Percentiles rank a stretch among this genome's conserved stretches.
Evolutionary conservation across 176 grass and related monocot genomes (phyloP).

Genomic region (Avena sativa): DNA sequence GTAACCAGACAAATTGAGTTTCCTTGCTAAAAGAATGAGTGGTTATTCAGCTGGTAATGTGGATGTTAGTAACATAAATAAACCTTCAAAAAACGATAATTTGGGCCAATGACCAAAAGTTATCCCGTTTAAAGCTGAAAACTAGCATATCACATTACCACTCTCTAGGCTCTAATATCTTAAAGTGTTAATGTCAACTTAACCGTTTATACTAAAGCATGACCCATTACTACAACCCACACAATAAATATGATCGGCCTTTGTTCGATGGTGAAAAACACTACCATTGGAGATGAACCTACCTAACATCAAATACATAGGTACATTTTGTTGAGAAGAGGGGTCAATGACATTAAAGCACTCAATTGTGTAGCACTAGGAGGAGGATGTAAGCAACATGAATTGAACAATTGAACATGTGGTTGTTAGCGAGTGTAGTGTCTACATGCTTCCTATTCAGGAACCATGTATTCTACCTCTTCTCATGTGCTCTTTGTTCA

Average conservation of each 20-base stretch:
- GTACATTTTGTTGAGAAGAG: not conserved
- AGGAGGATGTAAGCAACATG: not conserved
- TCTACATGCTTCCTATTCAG: not conserved
- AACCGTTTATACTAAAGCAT: too few species aligned
- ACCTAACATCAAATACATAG: not conserved
- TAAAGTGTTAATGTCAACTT: not conserved
- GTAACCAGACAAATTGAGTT: not conserved
- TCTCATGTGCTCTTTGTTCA: not conserved
- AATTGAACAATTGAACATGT: not conserved
- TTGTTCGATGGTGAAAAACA: not conserved
- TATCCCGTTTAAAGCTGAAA: not conserved
- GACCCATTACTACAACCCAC: not conserved
- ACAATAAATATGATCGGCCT: not conserved
- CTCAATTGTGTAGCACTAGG: not conserved
- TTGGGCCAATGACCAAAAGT: not conserved
- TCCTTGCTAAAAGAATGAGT: not conserved
- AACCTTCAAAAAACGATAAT: not conserved
- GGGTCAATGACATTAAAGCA: not conserved
- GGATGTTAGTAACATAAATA: not conserved
- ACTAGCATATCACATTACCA: not conserved
- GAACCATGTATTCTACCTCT: not conserved
- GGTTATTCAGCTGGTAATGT: not conserved
- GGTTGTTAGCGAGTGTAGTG: not conserved
- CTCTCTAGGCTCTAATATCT: not conserved
- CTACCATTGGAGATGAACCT: not conserved